Evolutionary conservation across 78 protist species (phyloP).

Genomic region (Creolimax fragrantissima): DNA sequence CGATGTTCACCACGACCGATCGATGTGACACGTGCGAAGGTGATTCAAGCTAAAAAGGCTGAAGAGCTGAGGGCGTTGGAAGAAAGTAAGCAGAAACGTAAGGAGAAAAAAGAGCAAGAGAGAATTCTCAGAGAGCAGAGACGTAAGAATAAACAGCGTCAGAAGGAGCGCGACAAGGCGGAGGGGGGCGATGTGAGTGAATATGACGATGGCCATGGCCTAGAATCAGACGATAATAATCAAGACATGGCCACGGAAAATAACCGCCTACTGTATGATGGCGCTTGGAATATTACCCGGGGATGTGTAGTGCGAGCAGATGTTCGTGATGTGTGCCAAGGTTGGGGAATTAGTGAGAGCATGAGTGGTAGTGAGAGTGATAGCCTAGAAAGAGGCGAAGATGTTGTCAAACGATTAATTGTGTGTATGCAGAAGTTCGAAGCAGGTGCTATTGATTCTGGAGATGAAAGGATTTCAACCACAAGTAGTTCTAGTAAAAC

Average conservation of each 20-base stretch:
- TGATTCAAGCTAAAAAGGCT: background rate
- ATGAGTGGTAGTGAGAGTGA: background rate
- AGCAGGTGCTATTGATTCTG: too few relatives aligned
- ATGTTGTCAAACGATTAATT: background rate
- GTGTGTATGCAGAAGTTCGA: background rate
- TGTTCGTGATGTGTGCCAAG: too few relatives aligned
- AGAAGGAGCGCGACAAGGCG: background rate
- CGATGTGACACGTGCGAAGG: constrained; percentile 6
- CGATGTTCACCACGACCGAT: background rate
- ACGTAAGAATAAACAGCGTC: background rate
- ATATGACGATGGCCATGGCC: background rate
- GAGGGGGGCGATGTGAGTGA: background rate
- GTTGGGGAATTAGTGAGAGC: background rate
- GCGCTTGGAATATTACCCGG: background rate
- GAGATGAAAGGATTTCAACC: too few relatives aligned
- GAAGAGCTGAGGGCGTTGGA: background rate
- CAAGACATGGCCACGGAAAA: background rate
- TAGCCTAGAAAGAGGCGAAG: background rate
- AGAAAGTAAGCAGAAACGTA: background rate
- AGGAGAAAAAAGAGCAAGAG: background rate
- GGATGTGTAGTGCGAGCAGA: background rate
- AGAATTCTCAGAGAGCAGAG: background rate
- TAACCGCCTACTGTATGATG: background rate
- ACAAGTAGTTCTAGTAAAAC: too few relatives aligned
- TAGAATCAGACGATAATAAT: background rate